These are phyloP conservation scores for Fraxinus greggii DNA, from an alignment of 305 asterid species.

Conservation along the genomic window DNA sequence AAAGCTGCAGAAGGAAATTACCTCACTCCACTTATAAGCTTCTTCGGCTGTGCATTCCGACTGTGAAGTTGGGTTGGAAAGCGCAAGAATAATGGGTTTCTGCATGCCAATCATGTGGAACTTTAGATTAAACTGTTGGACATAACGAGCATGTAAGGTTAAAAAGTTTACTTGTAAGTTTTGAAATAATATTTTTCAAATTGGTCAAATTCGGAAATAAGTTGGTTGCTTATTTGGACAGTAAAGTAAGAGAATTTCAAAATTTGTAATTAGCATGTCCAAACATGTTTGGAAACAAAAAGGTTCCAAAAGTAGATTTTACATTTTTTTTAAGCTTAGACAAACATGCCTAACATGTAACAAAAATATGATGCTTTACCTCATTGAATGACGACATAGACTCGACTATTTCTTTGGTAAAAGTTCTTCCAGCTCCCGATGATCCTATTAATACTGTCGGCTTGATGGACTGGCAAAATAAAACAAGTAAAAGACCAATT, in stretches of 20 bases:
- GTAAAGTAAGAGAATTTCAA: not conserved
- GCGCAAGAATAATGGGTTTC: slow-evolving; percentile 59
- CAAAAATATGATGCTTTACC: slow-evolving; percentile 28
- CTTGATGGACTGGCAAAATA: slow-evolving; percentile 40
- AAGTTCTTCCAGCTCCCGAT: slow-evolving; percentile 55
- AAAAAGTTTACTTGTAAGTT: not conserved
- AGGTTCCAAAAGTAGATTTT: not conserved
- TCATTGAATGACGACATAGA: slow-evolving; percentile 48
- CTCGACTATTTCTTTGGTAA: slow-evolving; percentile 50
- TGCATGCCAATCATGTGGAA: slow-evolving; percentile 25
- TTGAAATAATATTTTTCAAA: not conserved
- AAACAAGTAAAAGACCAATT: not conserved
- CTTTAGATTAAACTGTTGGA: not conserved
- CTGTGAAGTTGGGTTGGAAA: slow-evolving; percentile 63
- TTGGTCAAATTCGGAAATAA: not conserved
- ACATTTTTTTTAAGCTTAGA: not conserved
- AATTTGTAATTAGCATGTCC: not conserved
- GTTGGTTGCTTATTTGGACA: not conserved
- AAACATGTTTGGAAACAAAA: not conserved
- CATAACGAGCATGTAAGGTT: not conserved
- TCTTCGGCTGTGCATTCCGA: slow-evolving; percentile 61
- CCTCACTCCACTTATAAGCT: slow-evolving; percentile 61
- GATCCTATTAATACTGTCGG: slow-evolving; percentile 59
- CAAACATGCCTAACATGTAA: not conserved
- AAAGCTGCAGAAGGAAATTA: slow-evolving; percentile 17